A percentile compares a stretch with the other conserved stretches of the same genome.
These are phyloP conservation scores for Halenospora varia DNA, from an alignment of 495 filamentous ascomycete genomes.

Conservation along the genomic window DNA sequence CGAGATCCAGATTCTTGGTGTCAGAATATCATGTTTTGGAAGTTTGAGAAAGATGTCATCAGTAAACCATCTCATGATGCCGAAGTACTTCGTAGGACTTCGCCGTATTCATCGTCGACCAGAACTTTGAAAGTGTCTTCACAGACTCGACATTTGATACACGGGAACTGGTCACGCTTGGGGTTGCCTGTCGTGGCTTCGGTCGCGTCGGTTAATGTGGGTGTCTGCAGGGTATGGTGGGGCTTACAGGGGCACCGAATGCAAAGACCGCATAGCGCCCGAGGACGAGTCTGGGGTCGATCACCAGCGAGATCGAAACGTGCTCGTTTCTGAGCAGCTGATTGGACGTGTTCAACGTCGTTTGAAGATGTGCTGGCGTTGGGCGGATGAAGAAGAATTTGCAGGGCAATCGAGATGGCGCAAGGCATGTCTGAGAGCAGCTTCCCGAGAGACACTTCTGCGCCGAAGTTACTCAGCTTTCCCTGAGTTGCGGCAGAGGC, in stretches of 20 bases:
- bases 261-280: too few species aligned
- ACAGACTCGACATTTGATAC: not conserved
- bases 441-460: too few species aligned
- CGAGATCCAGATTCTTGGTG: too few species aligned
- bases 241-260: too few species aligned
- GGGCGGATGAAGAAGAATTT: not conserved
- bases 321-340: slow-evolving; percentile 1
- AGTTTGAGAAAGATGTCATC: not conserved
- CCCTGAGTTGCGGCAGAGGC: not conserved
- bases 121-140: not conserved
- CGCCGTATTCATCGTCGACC: not conserved
- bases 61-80: not conserved
- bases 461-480: too few species aligned
- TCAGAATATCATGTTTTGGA: too few species aligned
- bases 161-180: not conserved
- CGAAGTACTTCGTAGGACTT: not conserved
- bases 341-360: slow-evolving; percentile 13
- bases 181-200: not conserved
- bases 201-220: too few species aligned
- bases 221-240: too few species aligned
- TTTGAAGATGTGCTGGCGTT: not conserved
- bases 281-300: not conserved
- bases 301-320: slow-evolving; percentile 5
- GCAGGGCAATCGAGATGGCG: not conserved
- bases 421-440: too few species aligned